Evolutionary conservation across 2,329 filamentous ascomycete species (phyloP).

Genomic region (Harringtonia lauricola): DNA sequence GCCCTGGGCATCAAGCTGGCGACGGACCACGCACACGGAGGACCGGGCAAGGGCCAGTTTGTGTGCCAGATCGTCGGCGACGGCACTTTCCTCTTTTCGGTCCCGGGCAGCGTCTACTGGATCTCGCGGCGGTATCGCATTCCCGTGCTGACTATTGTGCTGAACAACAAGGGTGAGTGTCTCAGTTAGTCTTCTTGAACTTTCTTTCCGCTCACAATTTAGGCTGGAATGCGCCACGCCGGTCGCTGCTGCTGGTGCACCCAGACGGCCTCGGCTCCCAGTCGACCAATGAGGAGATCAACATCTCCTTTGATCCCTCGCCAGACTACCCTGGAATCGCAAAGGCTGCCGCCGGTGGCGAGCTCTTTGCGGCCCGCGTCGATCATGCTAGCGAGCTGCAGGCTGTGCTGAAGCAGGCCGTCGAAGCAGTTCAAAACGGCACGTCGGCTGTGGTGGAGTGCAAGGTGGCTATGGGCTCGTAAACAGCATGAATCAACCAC

Average conservation of each 20-base stretch:
- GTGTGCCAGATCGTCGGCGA: slow-evolving; percentile 39
- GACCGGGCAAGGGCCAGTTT: slow-evolving; percentile 27
- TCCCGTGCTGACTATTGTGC: slow-evolving; percentile 34
- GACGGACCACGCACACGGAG: slow-evolving; percentile 26
- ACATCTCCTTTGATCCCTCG: slow-evolving; percentile 46
- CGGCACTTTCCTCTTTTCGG: slow-evolving; percentile 36
- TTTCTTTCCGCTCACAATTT: background rate
- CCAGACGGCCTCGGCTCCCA: slow-evolving; percentile 42
- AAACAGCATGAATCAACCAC: no score
- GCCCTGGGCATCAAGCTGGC: slow-evolving; percentile 38
- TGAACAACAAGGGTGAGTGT: slow-evolving; percentile 38
- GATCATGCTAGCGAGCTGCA: slow-evolving; percentile 35
- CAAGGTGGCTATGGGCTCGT: slow-evolving; percentile 37
- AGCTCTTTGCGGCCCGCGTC: slow-evolving; percentile 37
- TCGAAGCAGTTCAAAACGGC: slow-evolving; percentile 37
- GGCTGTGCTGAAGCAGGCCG: slow-evolving; percentile 34
- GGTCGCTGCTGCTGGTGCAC: slow-evolving; percentile 45
- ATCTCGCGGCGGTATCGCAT: slow-evolving; percentile 34
- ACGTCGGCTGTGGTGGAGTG: slow-evolving; percentile 42
- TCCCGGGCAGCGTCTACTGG: slow-evolving; percentile 38
- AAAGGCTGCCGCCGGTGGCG: slow-evolving; percentile 45
- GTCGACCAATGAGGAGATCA: slow-evolving; percentile 50
- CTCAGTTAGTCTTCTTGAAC: background rate
- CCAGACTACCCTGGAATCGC: slow-evolving; percentile 51
- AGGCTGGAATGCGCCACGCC: slow-evolving; percentile 51